Conservation (phyloP, 805 yeast species). For the Maudiozyma bulderi region DNA sequence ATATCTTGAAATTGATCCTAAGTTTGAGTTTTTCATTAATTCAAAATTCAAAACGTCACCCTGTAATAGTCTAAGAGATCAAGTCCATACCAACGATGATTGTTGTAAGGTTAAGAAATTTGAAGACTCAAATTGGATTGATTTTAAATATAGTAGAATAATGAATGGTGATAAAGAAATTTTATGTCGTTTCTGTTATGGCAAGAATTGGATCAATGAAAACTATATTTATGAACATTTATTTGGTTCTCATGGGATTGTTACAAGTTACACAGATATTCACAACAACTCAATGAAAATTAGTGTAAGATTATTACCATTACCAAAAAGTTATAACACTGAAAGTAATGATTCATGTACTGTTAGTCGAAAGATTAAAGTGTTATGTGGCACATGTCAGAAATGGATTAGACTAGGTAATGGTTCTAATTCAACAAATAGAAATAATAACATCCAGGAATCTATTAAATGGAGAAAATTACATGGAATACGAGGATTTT, state of each 20-base stretch:
- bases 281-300: background rate
- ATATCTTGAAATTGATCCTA: background rate
- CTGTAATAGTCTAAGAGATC: background rate
- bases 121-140: conserved; percentile 1
- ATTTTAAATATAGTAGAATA: conserved; percentile 8
- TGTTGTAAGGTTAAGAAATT: background rate
- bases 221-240: conserved; percentile 12
- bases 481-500: conserved; percentile 8
- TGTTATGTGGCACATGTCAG: conserved; percentile 7
- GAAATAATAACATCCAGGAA: conserved; percentile 7
- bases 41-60: background rate
- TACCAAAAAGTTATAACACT: conserved; percentile 8
- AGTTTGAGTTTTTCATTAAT: background rate
- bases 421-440: conserved; percentile 3
- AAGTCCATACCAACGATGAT: background rate
- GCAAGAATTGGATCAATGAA: conserved; percentile 14
- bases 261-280: conserved; percentile 2
- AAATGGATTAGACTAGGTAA: conserved; percentile 11
- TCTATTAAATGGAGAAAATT: background rate
- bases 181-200: conserved; percentile 17
- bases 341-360: background rate
- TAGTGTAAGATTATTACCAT: conserved; percentile 6
- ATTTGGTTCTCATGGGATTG: conserved; percentile 17
- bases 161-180: conserved; percentile 7
- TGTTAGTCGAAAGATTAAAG: background rate